Percentiles rank a stretch among this genome's conserved stretches.
Evolutionary conservation across 2,329 filamentous ascomycete genomes (phyloP).

Genomic region (Hyphodiscus sp.): DNA sequence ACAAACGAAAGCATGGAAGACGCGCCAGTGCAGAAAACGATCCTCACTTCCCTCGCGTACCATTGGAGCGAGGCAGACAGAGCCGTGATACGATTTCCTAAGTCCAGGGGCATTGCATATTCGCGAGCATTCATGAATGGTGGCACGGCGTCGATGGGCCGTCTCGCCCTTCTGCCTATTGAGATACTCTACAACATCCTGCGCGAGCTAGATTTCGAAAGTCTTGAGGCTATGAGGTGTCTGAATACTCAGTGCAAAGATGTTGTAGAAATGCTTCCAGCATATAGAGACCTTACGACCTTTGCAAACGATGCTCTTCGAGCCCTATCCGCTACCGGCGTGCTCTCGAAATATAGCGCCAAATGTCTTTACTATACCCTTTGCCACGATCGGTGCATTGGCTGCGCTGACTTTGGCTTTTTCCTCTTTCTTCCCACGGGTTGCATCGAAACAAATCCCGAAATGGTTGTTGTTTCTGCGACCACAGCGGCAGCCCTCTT

Average conservation of each 20-base stretch:
- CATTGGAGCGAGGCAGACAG: slow-evolving; percentile 4
- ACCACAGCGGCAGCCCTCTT: slow-evolving; percentile 2
- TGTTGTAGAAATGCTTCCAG: too few species aligned
- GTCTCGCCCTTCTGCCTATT: slow-evolving; percentile 1
- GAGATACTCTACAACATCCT: slow-evolving; percentile 3
- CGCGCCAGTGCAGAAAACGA: background rate
- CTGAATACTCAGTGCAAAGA: background rate
- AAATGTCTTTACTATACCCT: too few species aligned
- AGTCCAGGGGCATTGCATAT: background rate
- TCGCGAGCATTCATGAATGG: slow-evolving; percentile 1
- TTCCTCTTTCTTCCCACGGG: slow-evolving; percentile 5
- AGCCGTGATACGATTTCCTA: slow-evolving; percentile 1
- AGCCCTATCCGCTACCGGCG: too few species aligned
- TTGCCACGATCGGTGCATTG: too few species aligned
- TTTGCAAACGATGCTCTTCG: too few species aligned
- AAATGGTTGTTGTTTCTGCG: background rate
- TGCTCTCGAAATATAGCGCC: too few species aligned
- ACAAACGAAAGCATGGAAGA: background rate
- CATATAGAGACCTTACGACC: too few species aligned
- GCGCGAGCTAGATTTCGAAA: slow-evolving; percentile 1
- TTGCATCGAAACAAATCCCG: slow-evolving; percentile 1
- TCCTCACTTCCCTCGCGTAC: slow-evolving; percentile 2
- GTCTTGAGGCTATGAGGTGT: slow-evolving; percentile 1
- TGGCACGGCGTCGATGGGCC: slow-evolving; percentile 1
- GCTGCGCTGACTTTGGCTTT: background rate